Conservation (phyloP, 192 early-diverging fungal species). For the Martensiomyces pterosporus region DNA sequence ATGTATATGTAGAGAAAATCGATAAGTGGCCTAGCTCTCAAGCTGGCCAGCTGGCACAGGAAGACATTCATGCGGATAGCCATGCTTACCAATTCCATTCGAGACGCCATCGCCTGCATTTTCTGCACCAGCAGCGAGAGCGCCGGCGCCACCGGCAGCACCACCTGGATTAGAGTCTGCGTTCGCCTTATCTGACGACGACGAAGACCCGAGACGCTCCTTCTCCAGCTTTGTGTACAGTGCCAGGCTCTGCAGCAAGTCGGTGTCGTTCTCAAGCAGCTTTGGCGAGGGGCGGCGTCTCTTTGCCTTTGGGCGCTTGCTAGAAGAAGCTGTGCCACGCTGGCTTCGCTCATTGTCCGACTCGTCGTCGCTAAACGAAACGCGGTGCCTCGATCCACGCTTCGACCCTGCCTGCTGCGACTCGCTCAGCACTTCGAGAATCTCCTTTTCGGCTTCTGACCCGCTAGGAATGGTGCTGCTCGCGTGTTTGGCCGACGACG, state of each 20-base stretch:
- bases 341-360: constrained; percentile 12
- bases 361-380: constrained; percentile 49
- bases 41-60: too few relatives aligned
- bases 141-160: too few relatives aligned
- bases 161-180: too few relatives aligned
- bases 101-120: neutral
- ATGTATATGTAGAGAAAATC: too few relatives aligned
- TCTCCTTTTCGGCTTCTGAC: constrained; percentile 38
- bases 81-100: constrained; percentile 7
- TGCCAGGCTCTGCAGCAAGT: constrained; percentile 41
- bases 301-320: constrained; percentile 20
- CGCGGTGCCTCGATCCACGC: constrained; percentile 25
- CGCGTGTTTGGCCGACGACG: constrained; percentile 47
- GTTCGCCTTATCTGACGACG: too few relatives aligned
- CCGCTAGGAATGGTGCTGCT: constrained; percentile 43
- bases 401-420: constrained; percentile 7
- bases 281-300: constrained; percentile 18
- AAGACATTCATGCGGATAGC: constrained; percentile 8
- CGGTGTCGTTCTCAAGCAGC: constrained; percentile 19
- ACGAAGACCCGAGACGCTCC: too few relatives aligned
- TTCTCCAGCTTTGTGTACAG: constrained; percentile 33
- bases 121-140: neutral
- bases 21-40: too few relatives aligned
- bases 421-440: constrained; percentile 36
- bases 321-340: too few relatives aligned